Conservation (phyloP, 176 grass and related monocot species). For the Triticum timopheevii region DNA sequence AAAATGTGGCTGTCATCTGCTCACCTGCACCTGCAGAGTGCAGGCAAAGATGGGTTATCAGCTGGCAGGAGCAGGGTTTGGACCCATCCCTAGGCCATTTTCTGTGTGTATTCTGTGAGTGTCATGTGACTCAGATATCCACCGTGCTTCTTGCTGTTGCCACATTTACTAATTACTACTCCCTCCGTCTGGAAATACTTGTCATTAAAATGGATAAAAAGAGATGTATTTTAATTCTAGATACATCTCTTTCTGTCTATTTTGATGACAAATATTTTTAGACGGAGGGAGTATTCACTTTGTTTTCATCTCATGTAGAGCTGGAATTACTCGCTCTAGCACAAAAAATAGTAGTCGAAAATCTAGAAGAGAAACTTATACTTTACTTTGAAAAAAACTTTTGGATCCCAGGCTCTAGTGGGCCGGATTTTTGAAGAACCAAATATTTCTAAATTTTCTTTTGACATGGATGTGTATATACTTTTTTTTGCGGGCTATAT, state of each 20-base stretch:
- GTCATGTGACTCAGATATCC: background rate
- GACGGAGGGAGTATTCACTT: background rate
- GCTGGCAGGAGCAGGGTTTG: slow-evolving; percentile 35
- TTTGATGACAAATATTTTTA: too few relatives aligned
- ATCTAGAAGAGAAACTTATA: background rate
- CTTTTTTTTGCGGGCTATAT: too few relatives aligned
- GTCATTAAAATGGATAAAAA: too few relatives aligned
- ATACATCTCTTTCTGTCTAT: too few relatives aligned
- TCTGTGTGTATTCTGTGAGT: background rate
- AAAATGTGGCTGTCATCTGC: slow-evolving; percentile 30
- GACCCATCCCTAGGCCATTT: background rate
- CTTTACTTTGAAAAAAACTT: background rate
- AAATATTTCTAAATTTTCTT: too few relatives aligned
- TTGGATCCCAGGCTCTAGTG: too few relatives aligned
- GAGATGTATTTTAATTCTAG: too few relatives aligned
- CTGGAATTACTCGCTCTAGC: background rate
- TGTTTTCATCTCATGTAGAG: background rate
- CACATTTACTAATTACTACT: background rate
- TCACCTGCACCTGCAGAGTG: background rate
- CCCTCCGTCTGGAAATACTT: too few relatives aligned
- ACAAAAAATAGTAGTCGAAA: background rate
- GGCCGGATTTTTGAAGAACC: too few relatives aligned
- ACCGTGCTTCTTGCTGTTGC: background rate
- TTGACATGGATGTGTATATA: too few relatives aligned
- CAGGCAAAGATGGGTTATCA: slow-evolving; percentile 24